phyloP scores from a whole-genome alignment of 2,329 filamentous ascomycete genomes.

The Ilyonectria sp. region DNA sequence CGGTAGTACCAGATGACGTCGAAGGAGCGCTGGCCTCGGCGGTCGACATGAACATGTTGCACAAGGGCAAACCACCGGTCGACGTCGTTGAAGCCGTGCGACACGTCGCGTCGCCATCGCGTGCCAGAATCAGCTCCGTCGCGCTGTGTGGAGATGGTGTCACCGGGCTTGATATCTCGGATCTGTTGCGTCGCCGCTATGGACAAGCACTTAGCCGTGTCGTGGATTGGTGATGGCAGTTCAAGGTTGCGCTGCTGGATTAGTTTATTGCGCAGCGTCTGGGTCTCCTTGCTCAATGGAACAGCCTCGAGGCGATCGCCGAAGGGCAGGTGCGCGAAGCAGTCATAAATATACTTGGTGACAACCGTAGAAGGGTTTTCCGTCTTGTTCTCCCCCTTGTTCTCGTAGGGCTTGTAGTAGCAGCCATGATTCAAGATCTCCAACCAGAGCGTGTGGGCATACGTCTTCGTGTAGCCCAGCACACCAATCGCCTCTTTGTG shows the following conservation, averaged over 20 bases:
- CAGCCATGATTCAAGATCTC: constrained; percentile 61
- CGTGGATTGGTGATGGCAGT: constrained; percentile 41
- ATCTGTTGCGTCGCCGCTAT: constrained; percentile 44
- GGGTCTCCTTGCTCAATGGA: constrained; percentile 46
- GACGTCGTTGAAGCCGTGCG: constrained; percentile 59
- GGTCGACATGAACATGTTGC: constrained; percentile 64
- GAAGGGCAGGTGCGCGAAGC: constrained; percentile 76
- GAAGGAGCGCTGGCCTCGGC: constrained; percentile 61
- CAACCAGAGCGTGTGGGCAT: constrained; percentile 66
- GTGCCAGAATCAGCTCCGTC: constrained; percentile 64
- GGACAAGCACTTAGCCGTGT: constrained; percentile 41
- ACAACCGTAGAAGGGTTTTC: constrained; percentile 69
- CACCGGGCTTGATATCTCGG: constrained; percentile 58
- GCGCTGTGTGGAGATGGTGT: constrained; percentile 64
- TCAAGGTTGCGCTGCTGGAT: constrained; percentile 50
- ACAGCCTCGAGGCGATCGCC: constrained; percentile 63
- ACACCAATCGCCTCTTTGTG: constrained; percentile 74
- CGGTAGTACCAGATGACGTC: constrained; percentile 83
- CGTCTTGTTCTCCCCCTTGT: constrained; percentile 32
- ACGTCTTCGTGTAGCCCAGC: constrained; percentile 49
- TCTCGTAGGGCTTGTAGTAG: constrained; percentile 54
- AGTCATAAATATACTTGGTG: constrained; percentile 76
- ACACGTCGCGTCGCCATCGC: constrained; percentile 68
- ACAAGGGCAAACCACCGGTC: constrained; percentile 81
- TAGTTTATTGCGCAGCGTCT: constrained; percentile 49